phyloP scores from a whole-genome alignment of 192 early-diverging fungal genomes.

The Gamsiella multidivaricata region DNA sequence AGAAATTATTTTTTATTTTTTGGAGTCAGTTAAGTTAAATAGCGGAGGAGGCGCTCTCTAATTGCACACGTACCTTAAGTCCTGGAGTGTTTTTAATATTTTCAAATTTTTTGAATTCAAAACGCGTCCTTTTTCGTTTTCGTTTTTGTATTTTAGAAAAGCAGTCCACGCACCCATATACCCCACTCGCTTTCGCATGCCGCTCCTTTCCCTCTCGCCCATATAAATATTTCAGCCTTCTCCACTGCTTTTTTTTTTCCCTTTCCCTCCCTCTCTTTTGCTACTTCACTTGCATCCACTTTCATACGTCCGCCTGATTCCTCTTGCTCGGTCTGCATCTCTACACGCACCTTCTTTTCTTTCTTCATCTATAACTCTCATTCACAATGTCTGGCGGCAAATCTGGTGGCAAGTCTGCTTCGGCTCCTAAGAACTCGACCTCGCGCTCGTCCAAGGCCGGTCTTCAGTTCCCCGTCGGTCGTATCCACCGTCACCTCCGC shows the following conservation, averaged over 20 bases:
- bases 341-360: conserved; percentile 1
- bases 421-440: conserved; percentile 68
- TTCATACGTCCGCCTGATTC: background rate
- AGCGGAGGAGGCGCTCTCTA: background rate
- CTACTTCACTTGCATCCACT: conserved; percentile 5
- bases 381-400: conserved; percentile 75
- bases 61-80: no score
- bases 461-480: conserved; percentile 96
- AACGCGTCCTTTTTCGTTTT: background rate
- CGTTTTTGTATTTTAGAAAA: conserved; percentile 6
- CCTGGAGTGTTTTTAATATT: no score
- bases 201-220: background rate
- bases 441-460: conserved; percentile 89
- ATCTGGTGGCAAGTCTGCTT: conserved; percentile 79
- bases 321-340: conserved; percentile 1
- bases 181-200: background rate
- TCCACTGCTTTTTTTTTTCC: conserved; percentile 2
- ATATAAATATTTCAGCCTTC: conserved; percentile 16
- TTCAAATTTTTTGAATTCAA: background rate
- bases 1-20: conserved; percentile 1
- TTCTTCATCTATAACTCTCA: conserved; percentile 1
- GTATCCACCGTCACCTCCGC: conserved; percentile 95
- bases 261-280: background rate
- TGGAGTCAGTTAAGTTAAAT: background rate
- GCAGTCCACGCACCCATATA: background rate